Conservation (phyloP, 768 basidiomycete genomes). For the Sistotremastrum niveocremeum region DNA sequence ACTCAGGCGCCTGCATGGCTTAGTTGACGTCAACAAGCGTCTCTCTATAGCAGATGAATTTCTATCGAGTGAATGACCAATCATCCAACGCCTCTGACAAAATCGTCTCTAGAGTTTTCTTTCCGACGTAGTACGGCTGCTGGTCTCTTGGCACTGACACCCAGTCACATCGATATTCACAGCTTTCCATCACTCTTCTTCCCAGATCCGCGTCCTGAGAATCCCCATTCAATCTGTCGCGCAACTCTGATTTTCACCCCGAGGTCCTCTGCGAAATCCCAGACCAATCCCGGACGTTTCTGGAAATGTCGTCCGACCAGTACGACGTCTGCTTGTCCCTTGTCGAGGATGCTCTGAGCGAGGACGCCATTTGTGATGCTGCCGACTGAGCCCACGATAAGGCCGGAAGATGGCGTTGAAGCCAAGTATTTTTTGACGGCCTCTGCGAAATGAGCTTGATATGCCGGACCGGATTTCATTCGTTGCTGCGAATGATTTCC, state of each 20-base stretch:
- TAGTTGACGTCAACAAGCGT: too few relatives aligned
- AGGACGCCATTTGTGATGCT: slow-evolving; percentile 29
- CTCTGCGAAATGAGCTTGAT: slow-evolving; percentile 44
- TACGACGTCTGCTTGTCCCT: slow-evolving; percentile 30
- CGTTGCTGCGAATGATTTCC: slow-evolving; percentile 36
- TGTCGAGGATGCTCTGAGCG: slow-evolving; percentile 30
- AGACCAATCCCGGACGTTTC: not conserved
- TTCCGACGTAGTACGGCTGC: too few relatives aligned
- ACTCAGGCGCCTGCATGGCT: too few relatives aligned
- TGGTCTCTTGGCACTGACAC: too few relatives aligned
- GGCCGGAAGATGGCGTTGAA: too few relatives aligned
- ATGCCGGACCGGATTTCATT: slow-evolving; percentile 25
- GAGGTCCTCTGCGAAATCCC: slow-evolving; percentile 1
- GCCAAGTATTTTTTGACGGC: slow-evolving; percentile 27
- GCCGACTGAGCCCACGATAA: slow-evolving; percentile 26
- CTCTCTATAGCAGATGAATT: too few relatives aligned
- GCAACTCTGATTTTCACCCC: not conserved
- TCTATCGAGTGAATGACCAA: too few relatives aligned
- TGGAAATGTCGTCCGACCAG: slow-evolving; percentile 4
- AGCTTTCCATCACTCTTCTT: too few relatives aligned
- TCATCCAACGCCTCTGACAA: too few relatives aligned
- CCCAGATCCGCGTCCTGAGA: not conserved
- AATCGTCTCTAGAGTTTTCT: too few relatives aligned
- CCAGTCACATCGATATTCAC: too few relatives aligned
- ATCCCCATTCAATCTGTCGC: slow-evolving; percentile 2